A percentile compares a stretch with the other conserved stretches of the same genome.
Evolutionary conservation across 257 asterid species (phyloP).

Genomic region (Echites panduratus): DNA sequence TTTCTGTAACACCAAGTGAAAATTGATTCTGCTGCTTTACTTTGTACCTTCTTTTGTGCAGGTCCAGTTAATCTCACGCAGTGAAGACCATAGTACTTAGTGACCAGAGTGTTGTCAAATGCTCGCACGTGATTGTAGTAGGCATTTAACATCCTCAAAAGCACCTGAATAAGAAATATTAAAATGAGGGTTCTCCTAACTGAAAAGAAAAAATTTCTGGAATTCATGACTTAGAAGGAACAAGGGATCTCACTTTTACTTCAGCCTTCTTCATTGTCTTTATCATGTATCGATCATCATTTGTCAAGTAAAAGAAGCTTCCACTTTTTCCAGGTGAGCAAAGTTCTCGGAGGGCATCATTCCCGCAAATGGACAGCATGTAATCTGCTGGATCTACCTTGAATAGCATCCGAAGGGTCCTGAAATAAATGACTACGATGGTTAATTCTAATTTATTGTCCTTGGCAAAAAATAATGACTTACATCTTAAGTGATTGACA

Average conservation of each 20-base stretch:
- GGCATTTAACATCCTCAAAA: constrained; percentile 40
- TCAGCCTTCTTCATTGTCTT: constrained; percentile 98
- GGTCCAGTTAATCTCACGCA: constrained; percentile 40
- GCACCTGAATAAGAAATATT: constrained; percentile 22
- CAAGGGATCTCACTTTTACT: constrained; percentile 55
- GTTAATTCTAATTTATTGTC: neutral
- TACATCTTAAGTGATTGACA: neutral
- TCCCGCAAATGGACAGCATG: constrained; percentile 92
- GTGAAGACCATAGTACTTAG: constrained; percentile 43
- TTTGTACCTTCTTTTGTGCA: constrained; percentile 59
- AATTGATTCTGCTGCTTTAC: neutral
- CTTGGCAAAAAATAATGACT: neutral
- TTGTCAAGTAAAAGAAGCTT: constrained; percentile 87
- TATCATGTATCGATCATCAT: constrained; percentile 95
- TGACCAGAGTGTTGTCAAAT: constrained; percentile 33
- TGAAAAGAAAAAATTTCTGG: constrained; percentile 1
- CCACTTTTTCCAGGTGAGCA: constrained; percentile 97
- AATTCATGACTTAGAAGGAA: neutral
- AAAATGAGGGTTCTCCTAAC: neutral
- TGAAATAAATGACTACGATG: constrained; percentile 17
- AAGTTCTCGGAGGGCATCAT: constrained; percentile 81
- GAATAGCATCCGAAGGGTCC: constrained; percentile 75
- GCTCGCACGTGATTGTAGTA: constrained; percentile 39
- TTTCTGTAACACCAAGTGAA: neutral
- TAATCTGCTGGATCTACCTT: constrained; percentile 97